A percentile compares a stretch with the other conserved stretches of the same genome.
phyloP scores from a whole-genome alignment of 129 eudicot genomes.

The Tanacetum coccineum region DNA sequence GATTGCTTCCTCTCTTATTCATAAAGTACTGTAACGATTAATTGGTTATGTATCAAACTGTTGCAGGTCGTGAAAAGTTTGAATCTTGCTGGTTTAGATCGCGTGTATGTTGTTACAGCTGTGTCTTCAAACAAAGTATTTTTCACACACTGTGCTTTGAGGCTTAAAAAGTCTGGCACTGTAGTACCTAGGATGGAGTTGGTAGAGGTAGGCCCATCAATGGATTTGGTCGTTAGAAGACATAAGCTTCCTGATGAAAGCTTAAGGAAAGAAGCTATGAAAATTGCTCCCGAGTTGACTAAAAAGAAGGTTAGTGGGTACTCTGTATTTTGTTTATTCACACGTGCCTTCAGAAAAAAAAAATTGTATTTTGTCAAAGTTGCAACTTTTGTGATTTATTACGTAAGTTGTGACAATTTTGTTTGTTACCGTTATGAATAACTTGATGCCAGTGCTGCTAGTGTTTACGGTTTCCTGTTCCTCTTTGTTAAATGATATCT shows the following conservation, averaged over 20 bases:
- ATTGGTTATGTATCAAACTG: neutral
- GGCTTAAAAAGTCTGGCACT: conserved; percentile 88
- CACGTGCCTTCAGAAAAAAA: too few relatives aligned
- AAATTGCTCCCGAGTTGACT: conserved; percentile 54
- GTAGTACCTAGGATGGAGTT: conserved; percentile 78
- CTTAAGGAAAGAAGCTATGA: conserved; percentile 76
- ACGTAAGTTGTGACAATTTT: neutral
- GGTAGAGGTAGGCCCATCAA: conserved; percentile 97
- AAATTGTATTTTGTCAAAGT: neutral
- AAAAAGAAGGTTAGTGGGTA: conserved; percentile 73
- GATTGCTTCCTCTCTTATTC: neutral
- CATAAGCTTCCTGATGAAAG: conserved; percentile 83
- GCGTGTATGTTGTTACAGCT: conserved; percentile 82
- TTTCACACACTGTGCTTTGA: conserved; percentile 81
- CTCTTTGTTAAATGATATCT: too few relatives aligned
- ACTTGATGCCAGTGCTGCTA: too few relatives aligned
- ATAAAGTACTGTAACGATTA: neutral
- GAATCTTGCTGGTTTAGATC: conserved; percentile 93
- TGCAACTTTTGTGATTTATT: neutral
- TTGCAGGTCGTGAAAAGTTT: conserved; percentile 66
- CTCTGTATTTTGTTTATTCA: neutral
- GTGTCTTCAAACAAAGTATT: conserved; percentile 60
- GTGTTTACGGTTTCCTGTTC: too few relatives aligned
- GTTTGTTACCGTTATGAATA: neutral
- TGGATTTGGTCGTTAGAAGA: conserved; percentile 91